Base-by-base conservation (phyloP, 306 rosid species). In the Sophora flavescens region DNA sequence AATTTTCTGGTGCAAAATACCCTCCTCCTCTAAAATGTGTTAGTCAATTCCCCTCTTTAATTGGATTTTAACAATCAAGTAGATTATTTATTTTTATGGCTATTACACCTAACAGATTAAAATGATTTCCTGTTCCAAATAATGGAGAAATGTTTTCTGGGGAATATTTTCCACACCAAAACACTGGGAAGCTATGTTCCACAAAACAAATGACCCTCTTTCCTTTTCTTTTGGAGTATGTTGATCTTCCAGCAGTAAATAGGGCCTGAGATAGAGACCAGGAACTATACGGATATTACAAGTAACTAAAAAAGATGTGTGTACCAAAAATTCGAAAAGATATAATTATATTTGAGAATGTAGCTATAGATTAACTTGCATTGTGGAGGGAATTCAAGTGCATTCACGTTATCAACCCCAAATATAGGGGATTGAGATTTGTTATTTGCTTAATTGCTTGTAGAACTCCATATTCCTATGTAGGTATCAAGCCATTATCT, bases 361-460 rank as follows among this genome's bases (percentile, higher is more conserved):
- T 6, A 45, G 9, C 39, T 30, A n/a, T 11, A 8, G 48, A 59
- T 50, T 10, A 74, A 48, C 50, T 50, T 58, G 63, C 72, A 12
- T 51, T 39, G 41, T 66, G 59, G 60, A 59, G 68, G 47, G 33
- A 51, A 33, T 58, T 64, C 38, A 59, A 76, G 59, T 35, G 61
- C 16, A 38, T 68, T 78, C 28, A 10, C 66, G 35, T 26, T 44
- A 68, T 36, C 54, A 32, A 52, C 47, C 48, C 58, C 12, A 44
- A 69, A 78, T 45, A 28, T 70, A 48, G 59, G 54, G 54, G 36
- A 60, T 78, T 30, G 67, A 72, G 54, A 66, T 44, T 45, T 54
- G 35, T 57, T 63, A 45, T 52, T 78, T 72, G 48, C 76, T 50
- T 69, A 45, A 52, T 78, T 72, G 48, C 76, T 50, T 69, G 75